Percentiles rank a stretch among this genome's conserved stretches.
Evolutionary conservation across 1,139 yeast genomes (phyloP).

Genomic region (Candida sp.): DNA sequence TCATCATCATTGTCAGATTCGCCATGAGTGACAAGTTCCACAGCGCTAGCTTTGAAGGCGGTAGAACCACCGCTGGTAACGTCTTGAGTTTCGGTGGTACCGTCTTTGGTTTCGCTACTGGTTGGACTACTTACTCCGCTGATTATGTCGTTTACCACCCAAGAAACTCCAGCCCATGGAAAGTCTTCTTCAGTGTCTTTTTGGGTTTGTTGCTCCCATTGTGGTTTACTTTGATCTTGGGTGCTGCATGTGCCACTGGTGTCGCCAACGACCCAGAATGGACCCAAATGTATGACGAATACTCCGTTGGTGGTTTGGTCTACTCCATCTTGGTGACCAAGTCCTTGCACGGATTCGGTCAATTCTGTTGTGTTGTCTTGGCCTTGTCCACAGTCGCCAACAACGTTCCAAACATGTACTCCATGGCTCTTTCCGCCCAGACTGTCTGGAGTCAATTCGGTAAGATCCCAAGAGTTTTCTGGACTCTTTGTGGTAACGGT

Average conservation of each 20-base stretch:
- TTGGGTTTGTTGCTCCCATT: constrained; percentile 71
- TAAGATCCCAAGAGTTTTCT: constrained; percentile 76
- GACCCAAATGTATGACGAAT: constrained; percentile 52
- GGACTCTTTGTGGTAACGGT: constrained; percentile 81
- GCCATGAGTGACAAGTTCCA: constrained; percentile 66
- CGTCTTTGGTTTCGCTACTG: constrained; percentile 88
- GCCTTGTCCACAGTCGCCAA: constrained; percentile 88
- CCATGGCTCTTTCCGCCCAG: constrained; percentile 85
- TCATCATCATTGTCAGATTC: constrained; percentile 80
- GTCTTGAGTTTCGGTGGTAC: constrained; percentile 89
- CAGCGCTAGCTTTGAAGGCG: constrained; percentile 50
- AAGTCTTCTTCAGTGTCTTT: constrained; percentile 66
- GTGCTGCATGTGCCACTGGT: constrained; percentile 89
- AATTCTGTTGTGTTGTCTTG: constrained; percentile 83
- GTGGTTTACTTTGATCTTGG: constrained; percentile 74
- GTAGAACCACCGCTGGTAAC: constrained; percentile 69
- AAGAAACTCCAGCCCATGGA: constrained; percentile 57
- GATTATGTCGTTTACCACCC: constrained; percentile 92
- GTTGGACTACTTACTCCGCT: constrained; percentile 94
- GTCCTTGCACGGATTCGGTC: constrained; percentile 87
- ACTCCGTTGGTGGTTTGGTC: constrained; percentile 82
- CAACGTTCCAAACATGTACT: constrained; percentile 93
- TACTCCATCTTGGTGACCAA: constrained; percentile 77
- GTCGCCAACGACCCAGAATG: constrained; percentile 48
- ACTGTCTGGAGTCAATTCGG: constrained; percentile 76